These are phyloP conservation scores for Russula dissimulans DNA, from an alignment of 768 basidiomycete species.

Conservation along the genomic window DNA sequence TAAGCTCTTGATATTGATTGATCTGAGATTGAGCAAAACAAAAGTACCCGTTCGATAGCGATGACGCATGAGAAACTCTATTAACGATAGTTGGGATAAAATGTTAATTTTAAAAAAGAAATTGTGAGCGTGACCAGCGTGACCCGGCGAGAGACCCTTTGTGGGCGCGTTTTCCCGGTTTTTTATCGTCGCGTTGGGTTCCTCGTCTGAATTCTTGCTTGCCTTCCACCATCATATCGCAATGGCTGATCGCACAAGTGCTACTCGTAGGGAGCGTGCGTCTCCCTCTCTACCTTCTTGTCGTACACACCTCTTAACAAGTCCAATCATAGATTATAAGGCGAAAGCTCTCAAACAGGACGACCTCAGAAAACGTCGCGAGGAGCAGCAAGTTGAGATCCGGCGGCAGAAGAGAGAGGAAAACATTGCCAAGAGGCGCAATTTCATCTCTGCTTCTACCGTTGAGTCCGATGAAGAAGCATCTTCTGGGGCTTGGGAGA, in stretches of 20 bases:
- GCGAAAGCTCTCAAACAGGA: constrained; percentile 85
- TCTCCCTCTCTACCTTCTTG: neutral
- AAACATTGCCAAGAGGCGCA: constrained; percentile 95
- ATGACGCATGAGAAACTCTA: constrained; percentile 32
- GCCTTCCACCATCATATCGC: constrained; percentile 8
- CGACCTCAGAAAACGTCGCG: constrained; percentile 90
- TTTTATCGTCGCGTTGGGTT: constrained; percentile 9
- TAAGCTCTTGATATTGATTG: neutral
- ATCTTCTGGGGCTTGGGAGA: constrained; percentile 59
- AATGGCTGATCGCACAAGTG: constrained; percentile 15
- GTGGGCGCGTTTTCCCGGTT: constrained; percentile 3
- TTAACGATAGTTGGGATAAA: neutral
- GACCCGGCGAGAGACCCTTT: neutral
- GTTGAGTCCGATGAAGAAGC: constrained; percentile 91
- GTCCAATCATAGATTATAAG: constrained; percentile 63
- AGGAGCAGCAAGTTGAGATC: constrained; percentile 99
- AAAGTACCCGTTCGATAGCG: constrained; percentile 74
- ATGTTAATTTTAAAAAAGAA: neutral
- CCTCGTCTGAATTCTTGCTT: neutral
- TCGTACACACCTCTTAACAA: constrained; percentile 28
- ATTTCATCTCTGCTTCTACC: constrained; percentile 68
- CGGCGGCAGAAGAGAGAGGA: constrained; percentile 97
- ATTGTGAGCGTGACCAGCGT: constrained; percentile 9
- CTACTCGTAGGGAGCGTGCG: constrained; percentile 20
- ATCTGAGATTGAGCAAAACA: neutral